These are phyloP conservation scores for Nigrospora oryzae DNA, from an alignment of 2,329 filamentous ascomycete genomes.

Conservation along the genomic window DNA sequence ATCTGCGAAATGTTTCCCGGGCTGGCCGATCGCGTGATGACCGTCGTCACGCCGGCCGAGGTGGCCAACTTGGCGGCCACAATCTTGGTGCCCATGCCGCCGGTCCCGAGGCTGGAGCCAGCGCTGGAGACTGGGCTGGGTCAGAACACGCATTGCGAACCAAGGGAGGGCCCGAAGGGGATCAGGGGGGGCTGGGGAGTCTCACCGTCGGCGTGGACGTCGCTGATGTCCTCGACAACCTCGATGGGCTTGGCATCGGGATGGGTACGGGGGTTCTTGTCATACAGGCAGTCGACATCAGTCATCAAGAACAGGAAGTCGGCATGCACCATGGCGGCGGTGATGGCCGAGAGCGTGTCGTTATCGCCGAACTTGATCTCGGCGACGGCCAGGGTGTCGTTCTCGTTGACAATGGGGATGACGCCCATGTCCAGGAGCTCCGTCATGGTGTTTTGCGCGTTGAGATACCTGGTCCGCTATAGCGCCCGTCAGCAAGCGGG, in stretches of 20 bases:
- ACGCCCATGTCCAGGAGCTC: constrained; percentile 91
- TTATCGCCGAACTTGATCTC: constrained; percentile 99
- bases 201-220: constrained; percentile 71
- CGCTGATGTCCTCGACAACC: constrained; percentile 80
- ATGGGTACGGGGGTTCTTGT: constrained; percentile 83
- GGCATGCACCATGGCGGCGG: constrained; percentile 92
- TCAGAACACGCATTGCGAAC: not conserved
- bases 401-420: constrained; percentile 97
- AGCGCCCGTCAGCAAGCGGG: no score
- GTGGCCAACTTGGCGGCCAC: constrained; percentile 86
- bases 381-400: constrained; percentile 90
- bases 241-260: constrained; percentile 84
- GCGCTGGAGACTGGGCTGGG: constrained; percentile 65
- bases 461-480: constrained; percentile 83
- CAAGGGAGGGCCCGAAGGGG: no score
- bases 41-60: constrained; percentile 87
- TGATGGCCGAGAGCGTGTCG: constrained; percentile 93
- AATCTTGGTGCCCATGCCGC: constrained; percentile 97
- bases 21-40: constrained; percentile 90
- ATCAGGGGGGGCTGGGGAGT: no score
- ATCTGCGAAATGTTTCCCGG: constrained; percentile 88
- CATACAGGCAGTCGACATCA: constrained; percentile 94
- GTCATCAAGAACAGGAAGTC: constrained; percentile 98
- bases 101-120: constrained; percentile 82
- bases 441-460: constrained; percentile 90